These are phyloP conservation scores for Cyberlindnera veronae DNA, from an alignment of 805 yeast genomes.

Conservation along the genomic window DNA sequence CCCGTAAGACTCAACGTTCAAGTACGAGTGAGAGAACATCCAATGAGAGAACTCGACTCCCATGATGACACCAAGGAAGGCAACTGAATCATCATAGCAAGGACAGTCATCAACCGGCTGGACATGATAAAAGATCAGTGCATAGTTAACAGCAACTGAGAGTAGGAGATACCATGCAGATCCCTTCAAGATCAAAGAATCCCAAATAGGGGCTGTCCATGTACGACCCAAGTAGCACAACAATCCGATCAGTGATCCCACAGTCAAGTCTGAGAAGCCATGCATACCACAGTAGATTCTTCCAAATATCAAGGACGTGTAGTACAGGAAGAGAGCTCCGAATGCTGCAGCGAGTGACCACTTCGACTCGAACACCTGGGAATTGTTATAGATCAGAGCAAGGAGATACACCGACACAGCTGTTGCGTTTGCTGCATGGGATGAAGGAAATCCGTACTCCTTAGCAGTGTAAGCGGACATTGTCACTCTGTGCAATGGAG, in stretches of 20 bases:
- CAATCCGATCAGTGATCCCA: constrained; percentile 66
- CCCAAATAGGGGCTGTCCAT: constrained; percentile 40
- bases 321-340: constrained; percentile 42
- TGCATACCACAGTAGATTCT: constrained; percentile 97
- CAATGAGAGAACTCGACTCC: constrained; percentile 58
- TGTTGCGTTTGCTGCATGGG: constrained; percentile 93
- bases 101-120: constrained; percentile 93
- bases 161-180: constrained; percentile 33
- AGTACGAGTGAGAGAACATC: constrained; percentile 24
- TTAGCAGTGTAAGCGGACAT: constrained; percentile 86
- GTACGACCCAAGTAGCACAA: constrained; percentile 47
- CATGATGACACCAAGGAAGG: constrained; percentile 81
- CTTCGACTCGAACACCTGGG: constrained; percentile 7
- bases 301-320: constrained; percentile 67
- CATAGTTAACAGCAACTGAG: constrained; percentile 39
- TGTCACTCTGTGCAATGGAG: constrained; percentile 87
- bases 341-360: constrained; percentile 16
- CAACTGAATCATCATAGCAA: constrained; percentile 92
- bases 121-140: constrained; percentile 65
- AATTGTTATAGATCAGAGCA: constrained; percentile 17
- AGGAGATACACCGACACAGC: constrained; percentile 61
- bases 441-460: constrained; percentile 93
- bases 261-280: constrained; percentile 72
- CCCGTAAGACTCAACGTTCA: constrained; percentile 16
- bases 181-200: constrained; percentile 36